Evolutionary conservation across 1,139 yeast genomes (phyloP).

Genomic region (Scheffersomyces segobiensis): DNA sequence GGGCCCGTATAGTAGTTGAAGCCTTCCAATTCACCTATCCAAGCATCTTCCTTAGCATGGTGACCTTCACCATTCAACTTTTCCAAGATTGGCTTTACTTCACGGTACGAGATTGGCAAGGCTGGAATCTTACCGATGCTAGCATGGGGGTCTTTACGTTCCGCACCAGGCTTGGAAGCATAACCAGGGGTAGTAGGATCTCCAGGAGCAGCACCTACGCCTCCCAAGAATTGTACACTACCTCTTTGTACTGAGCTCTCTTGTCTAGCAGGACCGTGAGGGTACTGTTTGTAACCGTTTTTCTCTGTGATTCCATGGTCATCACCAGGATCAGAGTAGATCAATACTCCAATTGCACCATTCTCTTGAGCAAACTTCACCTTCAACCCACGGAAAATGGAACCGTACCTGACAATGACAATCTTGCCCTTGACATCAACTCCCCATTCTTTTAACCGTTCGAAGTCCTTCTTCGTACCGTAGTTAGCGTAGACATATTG

Average conservation of each 20-base stretch:
- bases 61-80: constrained; percentile 44
- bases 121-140: constrained; percentile 49
- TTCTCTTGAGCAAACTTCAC: constrained; percentile 51
- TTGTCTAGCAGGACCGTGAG: constrained; percentile 49
- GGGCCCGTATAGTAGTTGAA: constrained; percentile 47
- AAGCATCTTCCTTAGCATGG: constrained; percentile 25
- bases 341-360: constrained; percentile 46
- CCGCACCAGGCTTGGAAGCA: constrained; percentile 61
- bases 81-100: constrained; percentile 45
- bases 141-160: constrained; percentile 40
- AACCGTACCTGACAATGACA: constrained; percentile 43
- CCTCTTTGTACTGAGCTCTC: constrained; percentile 60
- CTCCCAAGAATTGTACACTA: constrained; percentile 75
- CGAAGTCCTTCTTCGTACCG: constrained; percentile 41
- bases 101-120: constrained; percentile 48
- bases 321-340: constrained; percentile 48
- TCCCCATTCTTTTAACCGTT: constrained; percentile 28
- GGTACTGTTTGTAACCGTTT: constrained; percentile 46
- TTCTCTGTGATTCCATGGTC: constrained; percentile 44
- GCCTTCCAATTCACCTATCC: constrained; percentile 46
- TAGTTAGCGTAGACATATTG: constrained; percentile 46
- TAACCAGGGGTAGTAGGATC: constrained; percentile 90
- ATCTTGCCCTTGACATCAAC: constrained; percentile 44
- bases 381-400: constrained; percentile 45
- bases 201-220: constrained; percentile 63